These are phyloP conservation scores for Psidium friedrichsthalianum DNA, from an alignment of 345 rosid genomes.

Conservation along the genomic window DNA sequence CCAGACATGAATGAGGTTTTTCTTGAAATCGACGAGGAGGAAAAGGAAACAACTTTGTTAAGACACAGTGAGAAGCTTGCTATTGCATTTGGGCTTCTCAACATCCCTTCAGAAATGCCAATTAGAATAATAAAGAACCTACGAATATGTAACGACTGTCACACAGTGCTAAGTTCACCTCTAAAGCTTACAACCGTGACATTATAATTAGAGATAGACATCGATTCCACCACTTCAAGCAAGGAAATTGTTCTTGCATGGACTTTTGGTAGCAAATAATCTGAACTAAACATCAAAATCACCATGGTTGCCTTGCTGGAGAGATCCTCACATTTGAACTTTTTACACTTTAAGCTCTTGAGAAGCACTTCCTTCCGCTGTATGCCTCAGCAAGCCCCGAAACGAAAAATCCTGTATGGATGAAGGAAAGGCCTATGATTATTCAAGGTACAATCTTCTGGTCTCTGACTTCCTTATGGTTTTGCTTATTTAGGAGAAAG, in stretches of 20 bases:
- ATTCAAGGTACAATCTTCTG: background rate
- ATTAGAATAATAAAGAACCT: conserved; percentile 40
- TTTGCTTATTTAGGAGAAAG: background rate
- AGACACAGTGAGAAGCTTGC: conserved; percentile 52
- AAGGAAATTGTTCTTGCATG: conserved; percentile 34
- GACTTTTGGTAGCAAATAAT: conserved; percentile 27
- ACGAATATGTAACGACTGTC: conserved; percentile 38
- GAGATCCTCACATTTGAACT: background rate
- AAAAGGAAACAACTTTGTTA: conserved; percentile 34
- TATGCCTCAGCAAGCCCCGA: background rate
- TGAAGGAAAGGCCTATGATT: background rate
- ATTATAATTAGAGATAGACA: conserved; percentile 37
- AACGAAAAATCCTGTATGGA: background rate
- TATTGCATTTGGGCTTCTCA: conserved; percentile 37
- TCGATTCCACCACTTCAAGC: conserved; percentile 37
- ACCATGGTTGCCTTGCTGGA: background rate
- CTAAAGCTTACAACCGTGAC: conserved; percentile 31
- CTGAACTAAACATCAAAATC: background rate
- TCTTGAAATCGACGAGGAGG: conserved; percentile 43
- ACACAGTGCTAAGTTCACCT: conserved; percentile 24
- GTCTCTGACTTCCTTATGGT: background rate
- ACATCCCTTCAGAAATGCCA: conserved; percentile 21
- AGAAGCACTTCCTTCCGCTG: background rate
- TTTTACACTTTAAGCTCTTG: background rate
- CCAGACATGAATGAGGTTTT: conserved; percentile 32